Conservation (phyloP, 208 protist species). For the Tritrichomonas foetus region DNA sequence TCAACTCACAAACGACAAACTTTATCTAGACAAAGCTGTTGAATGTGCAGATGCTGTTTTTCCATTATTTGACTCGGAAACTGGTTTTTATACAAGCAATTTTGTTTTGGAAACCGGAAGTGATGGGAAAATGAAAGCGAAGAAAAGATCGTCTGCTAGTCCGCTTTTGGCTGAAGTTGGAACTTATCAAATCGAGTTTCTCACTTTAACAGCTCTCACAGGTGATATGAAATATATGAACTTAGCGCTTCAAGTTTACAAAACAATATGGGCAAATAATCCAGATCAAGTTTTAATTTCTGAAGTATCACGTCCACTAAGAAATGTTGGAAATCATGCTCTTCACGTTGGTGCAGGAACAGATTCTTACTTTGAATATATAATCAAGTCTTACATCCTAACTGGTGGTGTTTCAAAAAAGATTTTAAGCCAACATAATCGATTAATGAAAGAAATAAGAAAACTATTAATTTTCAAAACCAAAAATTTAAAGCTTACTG, state of each 20-base stretch:
- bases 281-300: background rate
- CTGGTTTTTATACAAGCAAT: slow-evolving; percentile 20
- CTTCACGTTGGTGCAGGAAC: background rate
- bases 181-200: slow-evolving; percentile 69
- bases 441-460: no score
- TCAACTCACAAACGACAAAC: slow-evolving; percentile 41
- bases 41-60: slow-evolving; percentile 56
- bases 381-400: background rate
- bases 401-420: background rate
- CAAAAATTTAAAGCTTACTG: background rate
- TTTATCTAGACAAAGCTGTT: slow-evolving; percentile 48
- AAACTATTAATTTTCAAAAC: background rate
- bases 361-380: slow-evolving; percentile 22
- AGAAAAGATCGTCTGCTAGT: background rate
- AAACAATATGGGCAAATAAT: background rate
- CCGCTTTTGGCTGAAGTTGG: slow-evolving; percentile 56
- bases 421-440: background rate
- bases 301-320: background rate
- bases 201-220: slow-evolving; percentile 59
- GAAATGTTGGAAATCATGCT: no score
- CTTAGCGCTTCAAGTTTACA: background rate
- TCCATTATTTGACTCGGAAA: slow-evolving; percentile 52
- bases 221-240: slow-evolving; percentile 53
- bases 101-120: slow-evolving; percentile 25
- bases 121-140: background rate